phyloP scores from a whole-genome alignment of 768 basidiomycete genomes.

The Russula lepida region DNA sequence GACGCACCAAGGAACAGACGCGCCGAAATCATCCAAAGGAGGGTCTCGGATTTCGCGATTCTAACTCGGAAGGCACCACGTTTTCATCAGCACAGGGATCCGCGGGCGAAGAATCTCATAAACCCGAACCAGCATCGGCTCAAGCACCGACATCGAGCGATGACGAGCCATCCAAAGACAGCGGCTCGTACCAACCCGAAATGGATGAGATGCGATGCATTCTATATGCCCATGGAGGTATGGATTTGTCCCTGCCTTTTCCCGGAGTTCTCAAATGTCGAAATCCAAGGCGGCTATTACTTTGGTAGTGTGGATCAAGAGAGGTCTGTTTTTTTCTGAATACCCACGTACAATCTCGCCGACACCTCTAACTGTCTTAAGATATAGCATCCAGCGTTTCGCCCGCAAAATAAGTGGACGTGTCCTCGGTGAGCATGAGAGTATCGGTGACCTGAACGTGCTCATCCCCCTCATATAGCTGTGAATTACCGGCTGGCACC shows the following conservation, averaged over 20 bases:
- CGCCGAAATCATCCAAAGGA: background rate
- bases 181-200: slow-evolving; percentile 45
- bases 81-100: slow-evolving; percentile 1
- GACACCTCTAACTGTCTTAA: slow-evolving; percentile 22
- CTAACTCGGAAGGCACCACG: background rate
- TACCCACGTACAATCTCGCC: background rate
- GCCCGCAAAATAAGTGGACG: slow-evolving; percentile 92
- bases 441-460: background rate
- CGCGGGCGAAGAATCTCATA: slow-evolving; percentile 11
- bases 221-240: slow-evolving; percentile 72
- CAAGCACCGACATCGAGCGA: slow-evolving; percentile 12
- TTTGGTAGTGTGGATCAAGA: slow-evolving; percentile 77
- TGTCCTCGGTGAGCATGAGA: slow-evolving; percentile 53
- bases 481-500: slow-evolving; percentile 85
- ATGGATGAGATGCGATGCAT: slow-evolving; percentile 85
- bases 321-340: slow-evolving; percentile 32
- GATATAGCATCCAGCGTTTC: slow-evolving; percentile 70
- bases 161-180: slow-evolving; percentile 26
- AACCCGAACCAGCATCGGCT: slow-evolving; percentile 20
- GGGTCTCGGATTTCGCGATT: background rate
- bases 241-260: slow-evolving; percentile 13
- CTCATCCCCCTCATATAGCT: slow-evolving; percentile 38
- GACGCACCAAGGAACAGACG: slow-evolving; percentile 34
- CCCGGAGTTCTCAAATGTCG: slow-evolving; percentile 14
- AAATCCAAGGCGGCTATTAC: slow-evolving; percentile 64